phyloP scores from a whole-genome alignment of 176 grass and related monocot species.

The Typha latifolia region DNA sequence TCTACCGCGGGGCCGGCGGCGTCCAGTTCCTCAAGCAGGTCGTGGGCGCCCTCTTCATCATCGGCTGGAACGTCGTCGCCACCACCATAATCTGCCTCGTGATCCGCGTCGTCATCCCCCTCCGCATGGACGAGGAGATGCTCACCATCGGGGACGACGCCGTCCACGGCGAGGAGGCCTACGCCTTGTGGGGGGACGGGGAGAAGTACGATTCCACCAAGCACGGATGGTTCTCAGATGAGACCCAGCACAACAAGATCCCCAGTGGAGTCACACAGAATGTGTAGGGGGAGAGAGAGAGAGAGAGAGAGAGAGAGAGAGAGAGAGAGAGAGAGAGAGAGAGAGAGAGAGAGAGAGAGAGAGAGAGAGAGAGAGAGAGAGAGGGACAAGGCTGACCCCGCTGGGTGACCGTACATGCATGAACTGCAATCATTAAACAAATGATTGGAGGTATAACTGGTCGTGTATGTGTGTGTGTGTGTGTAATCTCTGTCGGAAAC shows the following conservation, averaged over 20 bases:
- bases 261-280: slow-evolving; percentile 62
- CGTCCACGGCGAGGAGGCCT: slow-evolving; percentile 83
- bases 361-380: no score
- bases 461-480: no score
- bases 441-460: no score
- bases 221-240: slow-evolving; percentile 62
- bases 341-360: no score
- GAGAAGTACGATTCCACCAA: slow-evolving; percentile 82
- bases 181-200: slow-evolving; percentile 93
- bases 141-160: slow-evolving; percentile 89
- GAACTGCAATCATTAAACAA: no score
- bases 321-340: no score
- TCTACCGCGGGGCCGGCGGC: slow-evolving; percentile 64
- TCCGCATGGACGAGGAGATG: slow-evolving; percentile 86
- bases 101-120: slow-evolving; percentile 38
- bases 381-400: no score
- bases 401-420: no score
- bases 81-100: slow-evolving; percentile 61
- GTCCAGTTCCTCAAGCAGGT: slow-evolving; percentile 61
- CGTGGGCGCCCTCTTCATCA: slow-evolving; percentile 59
- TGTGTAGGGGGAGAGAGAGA: slow-evolving; percentile 17
- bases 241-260: slow-evolving; percentile 31
- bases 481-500: no score
- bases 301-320: no score
- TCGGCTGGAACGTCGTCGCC: slow-evolving; percentile 60